These are phyloP conservation scores for Perkinsus olseni DNA, from an alignment of 169 alveolate species.

Conservation along the genomic window DNA sequence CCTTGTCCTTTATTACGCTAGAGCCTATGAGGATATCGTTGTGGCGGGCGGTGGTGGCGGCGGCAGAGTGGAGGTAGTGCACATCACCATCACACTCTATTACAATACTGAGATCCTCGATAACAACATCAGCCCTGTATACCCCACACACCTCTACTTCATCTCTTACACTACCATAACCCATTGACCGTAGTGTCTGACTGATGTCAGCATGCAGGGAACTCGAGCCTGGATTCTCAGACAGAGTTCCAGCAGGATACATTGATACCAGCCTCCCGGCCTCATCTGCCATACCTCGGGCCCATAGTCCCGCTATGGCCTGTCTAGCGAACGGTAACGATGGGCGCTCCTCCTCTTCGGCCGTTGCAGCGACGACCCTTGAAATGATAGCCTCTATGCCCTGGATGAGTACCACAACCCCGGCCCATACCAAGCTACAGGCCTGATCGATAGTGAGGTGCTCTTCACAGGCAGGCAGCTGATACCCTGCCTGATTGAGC, in stretches of 20 bases:
- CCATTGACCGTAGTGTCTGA: neutral
- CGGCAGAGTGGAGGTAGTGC: neutral
- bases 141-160: neutral
- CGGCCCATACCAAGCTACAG: neutral
- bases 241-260: neutral
- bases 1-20: neutral
- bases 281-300: neutral
- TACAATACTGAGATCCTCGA: neutral
- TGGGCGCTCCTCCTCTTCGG: neutral
- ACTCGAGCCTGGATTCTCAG: neutral
- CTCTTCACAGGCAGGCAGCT: neutral
- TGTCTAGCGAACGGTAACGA: neutral
- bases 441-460: neutral
- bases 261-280: neutral
- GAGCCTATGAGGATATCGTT: neutral
- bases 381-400: neutral
- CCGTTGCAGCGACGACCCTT: neutral
- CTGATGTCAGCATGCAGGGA: neutral
- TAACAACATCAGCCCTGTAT: neutral
- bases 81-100: neutral
- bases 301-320: neutral
- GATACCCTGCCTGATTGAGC: neutral
- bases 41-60: neutral
- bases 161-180: neutral
- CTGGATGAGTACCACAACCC: neutral